phyloP scores from a whole-genome alignment of 1,139 yeast species.

The Spathaspora jeffriesii region DNA sequence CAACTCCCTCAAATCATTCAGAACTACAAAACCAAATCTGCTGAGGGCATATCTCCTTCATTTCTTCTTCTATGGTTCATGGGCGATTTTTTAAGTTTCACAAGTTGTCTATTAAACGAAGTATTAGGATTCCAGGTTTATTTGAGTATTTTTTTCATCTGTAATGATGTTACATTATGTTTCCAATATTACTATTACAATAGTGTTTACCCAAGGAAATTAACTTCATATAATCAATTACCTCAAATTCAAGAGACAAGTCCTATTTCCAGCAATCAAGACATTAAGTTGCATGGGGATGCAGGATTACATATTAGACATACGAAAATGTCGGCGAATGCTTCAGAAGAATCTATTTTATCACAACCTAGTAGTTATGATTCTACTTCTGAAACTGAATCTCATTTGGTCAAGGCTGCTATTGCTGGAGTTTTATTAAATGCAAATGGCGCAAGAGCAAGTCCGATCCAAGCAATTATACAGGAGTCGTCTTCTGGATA shows the following conservation, averaged over 20 bases:
- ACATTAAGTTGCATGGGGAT: slow-evolving; percentile 10
- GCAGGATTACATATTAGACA: slow-evolving; percentile 17
- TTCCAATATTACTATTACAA: slow-evolving; percentile 78
- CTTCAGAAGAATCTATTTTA: slow-evolving; percentile 12
- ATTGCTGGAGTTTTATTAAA: slow-evolving; percentile 23
- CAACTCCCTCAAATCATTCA: slow-evolving; percentile 84
- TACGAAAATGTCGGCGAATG: slow-evolving; percentile 5
- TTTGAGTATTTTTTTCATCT: slow-evolving; percentile 72
- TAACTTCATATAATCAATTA: not conserved
- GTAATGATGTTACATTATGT: slow-evolving; percentile 70
- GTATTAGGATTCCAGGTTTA: slow-evolving; percentile 78
- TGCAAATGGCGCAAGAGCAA: slow-evolving; percentile 23
- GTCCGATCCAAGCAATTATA: slow-evolving; percentile 12
- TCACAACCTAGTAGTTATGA: slow-evolving; percentile 24
- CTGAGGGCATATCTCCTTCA: slow-evolving; percentile 82
- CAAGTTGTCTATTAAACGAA: slow-evolving; percentile 77
- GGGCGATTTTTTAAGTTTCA: slow-evolving; percentile 81
- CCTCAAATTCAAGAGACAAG: not conserved
- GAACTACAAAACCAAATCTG: slow-evolving; percentile 75
- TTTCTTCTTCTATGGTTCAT: slow-evolving; percentile 78
- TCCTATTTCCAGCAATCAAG: slow-evolving; percentile 2
- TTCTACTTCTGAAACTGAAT: slow-evolving; percentile 18
- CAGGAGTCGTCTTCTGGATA: slow-evolving; percentile 1
- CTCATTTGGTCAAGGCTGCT: slow-evolving; percentile 12
- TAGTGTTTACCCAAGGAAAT: slow-evolving; percentile 31